Evolutionary conservation across 202 grass and related monocot species (phyloP).

Genomic region (Saccharum hybrid): DNA sequence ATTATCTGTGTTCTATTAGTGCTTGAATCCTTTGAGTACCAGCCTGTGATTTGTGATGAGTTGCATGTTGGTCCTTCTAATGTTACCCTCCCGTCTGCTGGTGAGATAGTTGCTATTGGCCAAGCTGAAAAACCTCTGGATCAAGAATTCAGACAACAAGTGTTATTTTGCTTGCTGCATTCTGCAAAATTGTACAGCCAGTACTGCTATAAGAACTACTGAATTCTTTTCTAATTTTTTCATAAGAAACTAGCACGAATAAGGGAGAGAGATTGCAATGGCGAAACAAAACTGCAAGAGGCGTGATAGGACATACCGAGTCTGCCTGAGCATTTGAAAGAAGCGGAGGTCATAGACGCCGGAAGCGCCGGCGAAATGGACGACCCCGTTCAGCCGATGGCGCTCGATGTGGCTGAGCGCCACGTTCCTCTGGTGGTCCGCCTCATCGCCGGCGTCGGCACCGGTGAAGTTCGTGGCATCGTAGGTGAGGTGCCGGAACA

Average conservation of each 20-base stretch:
- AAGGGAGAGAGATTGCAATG: background rate
- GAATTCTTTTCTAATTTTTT: background rate
- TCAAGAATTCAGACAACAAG: conserved; percentile 1
- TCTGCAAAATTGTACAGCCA: background rate
- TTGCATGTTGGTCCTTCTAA: conserved; percentile 60
- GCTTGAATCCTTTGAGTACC: conserved; percentile 46
- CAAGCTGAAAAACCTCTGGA: conserved; percentile 63
- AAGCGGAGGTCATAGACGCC: conserved; percentile 64
- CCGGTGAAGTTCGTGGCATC: conserved; percentile 51
- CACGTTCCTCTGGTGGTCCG: conserved; percentile 50
- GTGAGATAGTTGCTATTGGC: conserved; percentile 50
- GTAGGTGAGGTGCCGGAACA: conserved; percentile 76
- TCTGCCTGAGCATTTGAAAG: conserved; percentile 69
- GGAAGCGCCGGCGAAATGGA: conserved; percentile 60
- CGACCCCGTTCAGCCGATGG: conserved; percentile 62
- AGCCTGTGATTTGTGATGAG: conserved; percentile 55
- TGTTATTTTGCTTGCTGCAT: conserved; percentile 1
- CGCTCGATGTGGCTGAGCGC: conserved; percentile 65
- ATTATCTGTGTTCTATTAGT: conserved; percentile 9
- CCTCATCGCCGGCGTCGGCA: conserved; percentile 23
- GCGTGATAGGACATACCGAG: conserved; percentile 37
- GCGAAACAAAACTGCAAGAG: background rate
- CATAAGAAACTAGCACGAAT: background rate
- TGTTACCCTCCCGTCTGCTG: conserved; percentile 49
- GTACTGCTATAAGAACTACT: background rate